Evolutionary conservation across 75 land plant genomes (phyloP), one percentile per base, ranked within the genome.

Genomic region (Pinus taeda): DNA sequence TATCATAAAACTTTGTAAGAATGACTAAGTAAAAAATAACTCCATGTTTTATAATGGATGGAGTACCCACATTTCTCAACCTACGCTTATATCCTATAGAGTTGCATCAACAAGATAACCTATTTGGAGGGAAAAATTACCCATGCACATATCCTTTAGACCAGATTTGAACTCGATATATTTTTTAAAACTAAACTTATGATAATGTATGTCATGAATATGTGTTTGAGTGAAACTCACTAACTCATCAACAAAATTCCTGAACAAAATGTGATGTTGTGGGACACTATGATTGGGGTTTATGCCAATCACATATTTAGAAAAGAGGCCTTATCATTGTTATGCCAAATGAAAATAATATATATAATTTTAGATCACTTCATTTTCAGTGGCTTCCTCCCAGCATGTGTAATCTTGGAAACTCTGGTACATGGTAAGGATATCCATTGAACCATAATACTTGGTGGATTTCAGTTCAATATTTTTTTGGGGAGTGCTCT

Each of bases 171-270:
- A 58, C 36, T 58, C 7, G 56, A 67, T 75, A 72, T 73, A 6
- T 83, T 80, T 75, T 77, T 83, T 3, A 45, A 71, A 18, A 86
- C 80, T 59, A 77, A 79, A 22, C 80, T 86, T 20, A 64, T 86
- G 29, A 49, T 75, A 30, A 83, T 83, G 85, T 86, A 86, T 57
- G 85, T 70, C 74, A 86, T 78, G 62, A 83, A 78, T 71, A 83
- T 85, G 24, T 42, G 58, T 49, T 15, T 82, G n/a, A 79, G 79
- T 14, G 7, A 56, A 53, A 84, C 73, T 12, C 36, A 36, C 60
- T 7, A 9, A 9, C 56, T 76, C 13, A 79, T 82, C 74, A 74
- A 76, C 26, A 71, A 79, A 20, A 79, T 82, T 74, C 65, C 63
- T 57, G 26, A 29, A 5, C 78, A 15, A 26, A 84, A 85, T 39